A percentile compares a stretch with the other conserved stretches of the same genome.
These are phyloP conservation scores for Juglanconis oblonga DNA, from an alignment of 2,329 filamentous ascomycete species.

Conservation along the genomic window DNA sequence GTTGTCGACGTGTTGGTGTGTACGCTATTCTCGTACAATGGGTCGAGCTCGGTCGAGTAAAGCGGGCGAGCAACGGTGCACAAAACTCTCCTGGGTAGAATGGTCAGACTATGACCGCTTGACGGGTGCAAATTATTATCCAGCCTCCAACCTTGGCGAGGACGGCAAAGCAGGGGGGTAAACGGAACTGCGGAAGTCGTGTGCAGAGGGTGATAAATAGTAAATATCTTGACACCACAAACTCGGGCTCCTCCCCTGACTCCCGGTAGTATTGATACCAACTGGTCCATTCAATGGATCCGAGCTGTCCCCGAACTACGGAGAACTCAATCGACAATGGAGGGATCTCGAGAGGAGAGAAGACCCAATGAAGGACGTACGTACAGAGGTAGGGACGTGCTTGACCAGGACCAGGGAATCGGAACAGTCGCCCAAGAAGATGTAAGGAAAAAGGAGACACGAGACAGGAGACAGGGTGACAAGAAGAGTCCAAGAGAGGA, in stretches of 20 bases:
- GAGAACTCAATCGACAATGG: not conserved
- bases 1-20: not conserved
- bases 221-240: slow-evolving; percentile 5
- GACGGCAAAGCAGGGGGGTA: not conserved
- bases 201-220: not conserved
- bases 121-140: not conserved
- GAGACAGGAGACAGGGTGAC: slow-evolving; percentile 3
- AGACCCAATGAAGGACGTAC: not conserved
- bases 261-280: not conserved
- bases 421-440: slow-evolving; percentile 10
- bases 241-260: not conserved
- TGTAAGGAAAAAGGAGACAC: slow-evolving; percentile 7
- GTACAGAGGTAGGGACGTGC: slow-evolving; percentile 6
- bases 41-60: not conserved
- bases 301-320: not conserved
- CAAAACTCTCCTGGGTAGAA: not conserved
- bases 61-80: not conserved
- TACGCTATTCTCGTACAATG: not conserved
- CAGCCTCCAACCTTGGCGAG: not conserved
- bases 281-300: not conserved
- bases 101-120: not conserved
- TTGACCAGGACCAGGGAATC: slow-evolving; percentile 12
- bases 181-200: not conserved
- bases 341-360: not conserved
- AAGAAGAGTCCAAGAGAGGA: not conserved